Evolutionary conservation across 164 flowering plant species (phyloP).

Genomic region (Vitis vinifera): DNA sequence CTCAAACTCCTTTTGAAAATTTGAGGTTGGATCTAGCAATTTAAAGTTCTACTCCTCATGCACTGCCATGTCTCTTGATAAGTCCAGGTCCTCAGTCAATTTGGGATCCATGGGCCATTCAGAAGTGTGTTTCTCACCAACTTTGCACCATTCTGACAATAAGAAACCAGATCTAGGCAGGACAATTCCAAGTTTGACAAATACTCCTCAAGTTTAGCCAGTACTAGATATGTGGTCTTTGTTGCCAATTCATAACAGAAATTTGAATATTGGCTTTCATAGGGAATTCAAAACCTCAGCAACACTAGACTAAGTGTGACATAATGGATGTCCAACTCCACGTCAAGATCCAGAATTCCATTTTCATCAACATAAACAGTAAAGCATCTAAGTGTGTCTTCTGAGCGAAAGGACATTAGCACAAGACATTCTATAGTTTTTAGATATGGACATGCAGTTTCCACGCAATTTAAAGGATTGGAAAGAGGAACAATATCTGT

Average conservation of each 20-base stretch:
- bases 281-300: too few relatives aligned
- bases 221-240: neutral
- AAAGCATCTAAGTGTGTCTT: too few relatives aligned
- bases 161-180: neutral
- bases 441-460: too few relatives aligned
- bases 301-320: too few relatives aligned
- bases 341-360: too few relatives aligned
- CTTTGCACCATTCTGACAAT: neutral
- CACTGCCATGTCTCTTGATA: neutral
- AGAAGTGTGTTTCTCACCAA: neutral
- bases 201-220: neutral
- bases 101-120: neutral
- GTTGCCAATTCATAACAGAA: neutral
- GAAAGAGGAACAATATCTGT: too few relatives aligned
- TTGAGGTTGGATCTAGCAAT: neutral
- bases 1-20: neutral
- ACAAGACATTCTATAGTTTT: too few relatives aligned
- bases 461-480: too few relatives aligned
- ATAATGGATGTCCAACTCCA: too few relatives aligned
- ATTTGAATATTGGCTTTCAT: neutral
- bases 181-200: neutral
- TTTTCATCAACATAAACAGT: too few relatives aligned
- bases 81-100: neutral
- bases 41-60: neutral
- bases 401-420: too few relatives aligned